These are phyloP conservation scores for Aspergillus campestris DNA, from an alignment of 495 filamentous ascomycete species.

Conservation along the genomic window DNA sequence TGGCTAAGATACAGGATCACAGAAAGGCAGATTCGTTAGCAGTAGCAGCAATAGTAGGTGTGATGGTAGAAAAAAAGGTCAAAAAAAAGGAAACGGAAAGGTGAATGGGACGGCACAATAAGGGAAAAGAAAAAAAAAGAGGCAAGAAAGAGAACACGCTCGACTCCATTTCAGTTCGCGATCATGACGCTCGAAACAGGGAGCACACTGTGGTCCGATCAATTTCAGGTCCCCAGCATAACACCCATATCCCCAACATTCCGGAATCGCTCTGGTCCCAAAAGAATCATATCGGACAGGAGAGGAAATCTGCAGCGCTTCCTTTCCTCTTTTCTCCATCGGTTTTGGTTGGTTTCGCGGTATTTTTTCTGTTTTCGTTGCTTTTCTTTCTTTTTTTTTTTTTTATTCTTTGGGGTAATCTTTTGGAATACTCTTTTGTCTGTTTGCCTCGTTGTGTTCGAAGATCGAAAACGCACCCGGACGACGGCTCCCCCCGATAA, in stretches of 20 bases:
- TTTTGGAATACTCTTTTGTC: too few species aligned
- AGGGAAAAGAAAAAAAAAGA: too few species aligned
- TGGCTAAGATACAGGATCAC: constrained; percentile 42
- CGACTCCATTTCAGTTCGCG: too few species aligned
- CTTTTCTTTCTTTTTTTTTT: constrained; percentile 6
- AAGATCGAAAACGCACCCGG: not conserved
- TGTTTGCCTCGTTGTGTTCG: too few species aligned
- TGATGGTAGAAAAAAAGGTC: not conserved
- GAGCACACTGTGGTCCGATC: too few species aligned
- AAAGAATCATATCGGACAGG: constrained; percentile 12
- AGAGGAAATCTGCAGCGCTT: not conserved
- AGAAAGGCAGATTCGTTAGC: constrained; percentile 37
- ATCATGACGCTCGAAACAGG: too few species aligned
- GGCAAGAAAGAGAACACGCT: too few species aligned
- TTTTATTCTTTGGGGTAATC: not conserved
- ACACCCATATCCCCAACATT: not conserved
- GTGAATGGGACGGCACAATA: not conserved
- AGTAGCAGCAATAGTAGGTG: constrained; percentile 7
- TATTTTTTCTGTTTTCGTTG: constrained; percentile 4
- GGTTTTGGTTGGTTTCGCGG: too few species aligned
- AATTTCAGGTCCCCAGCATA: not conserved
- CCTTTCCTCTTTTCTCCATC: not conserved
- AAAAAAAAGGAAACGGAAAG: constrained; percentile 7
- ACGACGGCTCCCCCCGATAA: constrained; percentile 1
- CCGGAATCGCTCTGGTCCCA: constrained; percentile 6